Conservation (phyloP, 169 alveolate species). For the Plasmodium inui region DNA sequence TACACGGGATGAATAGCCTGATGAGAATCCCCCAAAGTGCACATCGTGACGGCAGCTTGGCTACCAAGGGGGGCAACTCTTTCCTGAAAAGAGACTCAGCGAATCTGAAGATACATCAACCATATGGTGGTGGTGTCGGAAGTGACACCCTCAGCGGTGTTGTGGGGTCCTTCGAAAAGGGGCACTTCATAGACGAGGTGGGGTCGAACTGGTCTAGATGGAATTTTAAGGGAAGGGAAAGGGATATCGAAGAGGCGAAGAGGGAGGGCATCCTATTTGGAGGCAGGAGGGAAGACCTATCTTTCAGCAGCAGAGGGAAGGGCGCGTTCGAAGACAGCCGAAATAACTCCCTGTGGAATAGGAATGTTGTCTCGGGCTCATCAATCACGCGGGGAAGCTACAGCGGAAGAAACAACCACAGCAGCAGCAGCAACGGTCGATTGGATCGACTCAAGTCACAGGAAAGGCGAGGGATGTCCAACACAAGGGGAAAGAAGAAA, state of each 20-base stretch:
- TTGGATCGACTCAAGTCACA: not conserved
- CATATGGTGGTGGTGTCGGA: not conserved
- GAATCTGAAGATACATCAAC: not conserved
- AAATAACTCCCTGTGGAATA: slow-evolving; percentile 21
- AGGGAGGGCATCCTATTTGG: not conserved
- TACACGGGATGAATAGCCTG: not conserved
- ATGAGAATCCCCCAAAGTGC: not conserved
- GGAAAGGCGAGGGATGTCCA: not conserved
- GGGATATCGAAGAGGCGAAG: not conserved
- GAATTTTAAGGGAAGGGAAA: not conserved
- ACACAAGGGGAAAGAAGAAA: slow-evolving; percentile 56
- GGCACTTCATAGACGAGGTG: slow-evolving; percentile 10
- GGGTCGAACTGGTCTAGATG: not conserved
- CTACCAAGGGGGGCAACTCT: not conserved
- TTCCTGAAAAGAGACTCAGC: slow-evolving; percentile 8
- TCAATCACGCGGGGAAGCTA: not conserved
- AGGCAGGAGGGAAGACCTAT: not conserved
- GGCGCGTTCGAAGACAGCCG: not conserved
- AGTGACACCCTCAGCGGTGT: not conserved
- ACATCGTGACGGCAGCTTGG: not conserved
- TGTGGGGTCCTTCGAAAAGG: not conserved
- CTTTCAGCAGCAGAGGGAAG: not conserved
- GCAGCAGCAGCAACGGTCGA: not conserved
- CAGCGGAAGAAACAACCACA: not conserved
- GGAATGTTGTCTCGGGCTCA: not conserved